Conservation (phyloP, 352 stramenopile species). For the Chrysophaeum taylorii region DNA sequence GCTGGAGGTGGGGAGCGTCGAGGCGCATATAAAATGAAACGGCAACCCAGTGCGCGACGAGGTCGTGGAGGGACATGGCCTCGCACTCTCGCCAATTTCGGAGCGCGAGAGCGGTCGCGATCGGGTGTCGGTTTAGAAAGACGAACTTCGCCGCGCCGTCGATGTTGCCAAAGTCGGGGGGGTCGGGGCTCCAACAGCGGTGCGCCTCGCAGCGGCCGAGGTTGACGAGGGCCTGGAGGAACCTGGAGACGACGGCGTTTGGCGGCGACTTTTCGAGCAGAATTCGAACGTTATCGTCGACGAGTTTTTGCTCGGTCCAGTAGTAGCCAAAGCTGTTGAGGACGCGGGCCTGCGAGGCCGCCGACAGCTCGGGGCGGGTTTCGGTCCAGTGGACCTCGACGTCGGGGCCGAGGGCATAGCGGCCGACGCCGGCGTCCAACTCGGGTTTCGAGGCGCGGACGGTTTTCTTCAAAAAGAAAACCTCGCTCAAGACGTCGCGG, state of each 20-base stretch:
- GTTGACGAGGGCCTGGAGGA: conserved; percentile 3
- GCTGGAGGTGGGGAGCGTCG: neutral
- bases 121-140: neutral
- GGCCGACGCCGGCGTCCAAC: neutral
- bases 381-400: conserved; percentile 4
- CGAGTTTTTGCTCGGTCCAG: neutral
- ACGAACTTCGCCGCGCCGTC: neutral
- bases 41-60: conserved; percentile 7
- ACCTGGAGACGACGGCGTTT: neutral
- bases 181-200: neutral
- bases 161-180: neutral
- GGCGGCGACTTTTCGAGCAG: conserved; percentile 1
- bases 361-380: neutral
- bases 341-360: neutral
- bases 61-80: neutral
- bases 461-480: no score
- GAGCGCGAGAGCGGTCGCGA: neutral
- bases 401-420: neutral
- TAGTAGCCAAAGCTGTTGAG: neutral
- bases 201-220: neutral
- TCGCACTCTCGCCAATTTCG: neutral
- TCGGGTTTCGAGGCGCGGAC: no score
- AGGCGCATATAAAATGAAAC: neutral
- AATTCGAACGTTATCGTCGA: neutral
- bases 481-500: no score